Percentiles rank a stretch among this genome's conserved stretches.
These are phyloP conservation scores for Linum tenue DNA, from an alignment of 345 rosid genomes.

Conservation along the genomic window DNA sequence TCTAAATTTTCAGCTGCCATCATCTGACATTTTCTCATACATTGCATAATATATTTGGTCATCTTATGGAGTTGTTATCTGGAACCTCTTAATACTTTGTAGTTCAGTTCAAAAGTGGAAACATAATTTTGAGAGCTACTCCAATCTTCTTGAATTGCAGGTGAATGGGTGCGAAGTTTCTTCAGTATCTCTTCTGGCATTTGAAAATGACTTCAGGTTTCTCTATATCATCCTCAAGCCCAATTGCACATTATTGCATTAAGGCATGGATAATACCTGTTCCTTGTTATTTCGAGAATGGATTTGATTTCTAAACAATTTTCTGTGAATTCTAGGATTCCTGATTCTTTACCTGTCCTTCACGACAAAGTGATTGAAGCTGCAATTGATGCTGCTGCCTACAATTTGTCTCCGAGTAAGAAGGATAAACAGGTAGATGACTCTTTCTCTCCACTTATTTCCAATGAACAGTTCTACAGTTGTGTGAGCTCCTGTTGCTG, in stretches of 20 bases:
- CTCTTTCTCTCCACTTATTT: conserved; percentile 3
- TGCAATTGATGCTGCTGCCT: conserved; percentile 46
- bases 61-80: neutral
- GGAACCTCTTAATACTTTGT: neutral
- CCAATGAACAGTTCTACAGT: conserved; percentile 5
- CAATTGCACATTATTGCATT: neutral
- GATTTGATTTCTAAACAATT: neutral
- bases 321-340: conserved; percentile 44
- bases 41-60: too few relatives aligned
- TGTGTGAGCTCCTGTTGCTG: conserved; percentile 17
- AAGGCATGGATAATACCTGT: neutral
- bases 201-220: conserved; percentile 20
- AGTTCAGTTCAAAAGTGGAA: neutral
- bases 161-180: conserved; percentile 25
- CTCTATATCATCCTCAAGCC: conserved; percentile 14
- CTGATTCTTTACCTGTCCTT: conserved; percentile 64
- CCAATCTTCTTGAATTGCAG: conserved; percentile 2
- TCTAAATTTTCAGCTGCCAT: too few relatives aligned
- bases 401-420: conserved; percentile 33
- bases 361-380: conserved; percentile 71
- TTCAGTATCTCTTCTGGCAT: conserved; percentile 16
- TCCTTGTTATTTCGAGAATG: neutral
- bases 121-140: neutral
- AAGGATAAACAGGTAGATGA: conserved; percentile 40
- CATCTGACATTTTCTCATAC: too few relatives aligned